Evolutionary conservation across 768 basidiomycete species (phyloP), one percentile per base, ranked within the genome.

Genomic region (Boletus vermiculosoides): DNA sequence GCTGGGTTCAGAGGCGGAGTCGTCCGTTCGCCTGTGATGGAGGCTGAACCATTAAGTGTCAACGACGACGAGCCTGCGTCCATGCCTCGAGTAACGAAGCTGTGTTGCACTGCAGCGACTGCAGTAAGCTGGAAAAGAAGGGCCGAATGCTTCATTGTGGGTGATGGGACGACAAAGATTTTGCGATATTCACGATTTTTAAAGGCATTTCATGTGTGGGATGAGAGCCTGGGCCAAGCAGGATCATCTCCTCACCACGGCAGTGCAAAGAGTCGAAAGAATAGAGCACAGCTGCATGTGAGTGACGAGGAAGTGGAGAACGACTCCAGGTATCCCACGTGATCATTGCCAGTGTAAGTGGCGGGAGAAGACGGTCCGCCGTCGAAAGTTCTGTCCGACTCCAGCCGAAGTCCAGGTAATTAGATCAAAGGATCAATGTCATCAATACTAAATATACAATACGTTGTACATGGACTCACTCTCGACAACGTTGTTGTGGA

Each of bases 1-100:
- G 78, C 69, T 1, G 77, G 30, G 52, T 78, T 66, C 4, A 83
- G 67, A 10, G 64, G 57, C 16, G 76, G 72, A 5, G 81, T 82
- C 0, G 80, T 80, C 62, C 62, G 60, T 55, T 76, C 74, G 5
- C 51, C 51, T 7, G 80, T 80, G 23, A 81, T 73, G 4, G 71
- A 68, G 3, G 78, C 61, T 16, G 77, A 73, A n/a, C 79, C 79
- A 42, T 60, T 36, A 5, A 82, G 70, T 30, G 66, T 77, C 50
- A 80, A 48, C 13, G 53, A 65, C 1, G 63, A 60, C 30, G 49
- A 33, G 30, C 51, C 37, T 0, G 36, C 13, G 11, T 34, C 46
- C 1, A 50, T 13, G 16, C 56, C 50, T 33, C 56, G 59, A 36
- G 55, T 1, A 28, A 57, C 20, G 52, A 63, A 51, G 7, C 30